Conservation (phyloP, 106 monocot genomes). For the Iris macrosiphon region DNA sequence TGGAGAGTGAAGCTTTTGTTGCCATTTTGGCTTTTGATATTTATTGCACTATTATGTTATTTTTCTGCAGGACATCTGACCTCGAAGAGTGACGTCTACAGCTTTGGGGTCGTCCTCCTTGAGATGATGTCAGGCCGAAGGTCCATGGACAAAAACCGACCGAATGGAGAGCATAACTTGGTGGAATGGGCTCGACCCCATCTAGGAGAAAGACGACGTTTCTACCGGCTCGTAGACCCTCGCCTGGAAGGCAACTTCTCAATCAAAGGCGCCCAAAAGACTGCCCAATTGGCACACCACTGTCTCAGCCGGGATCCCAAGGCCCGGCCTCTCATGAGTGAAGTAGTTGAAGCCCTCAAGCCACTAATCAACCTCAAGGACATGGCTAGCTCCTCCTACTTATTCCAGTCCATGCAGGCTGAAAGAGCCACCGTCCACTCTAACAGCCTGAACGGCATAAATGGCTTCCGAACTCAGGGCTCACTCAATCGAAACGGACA, state of each 20-base stretch:
- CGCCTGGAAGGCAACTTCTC: constrained; percentile 16
- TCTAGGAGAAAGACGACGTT: constrained; percentile 7
- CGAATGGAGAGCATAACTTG: constrained; percentile 9
- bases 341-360: constrained; percentile 9
- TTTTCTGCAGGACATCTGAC: constrained; percentile 66
- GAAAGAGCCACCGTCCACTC: neutral
- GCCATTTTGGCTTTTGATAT: too few relatives aligned
- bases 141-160: constrained; percentile 41
- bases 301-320: constrained; percentile 12
- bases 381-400: constrained; percentile 10
- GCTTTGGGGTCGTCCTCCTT: constrained; percentile 88
- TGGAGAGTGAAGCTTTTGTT: too few relatives aligned
- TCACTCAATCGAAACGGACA: constrained; percentile 6
- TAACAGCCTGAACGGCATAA: neutral
- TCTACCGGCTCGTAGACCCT: constrained; percentile 12
- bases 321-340: constrained; percentile 15
- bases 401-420: constrained; percentile 7
- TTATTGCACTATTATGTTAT: too few relatives aligned
- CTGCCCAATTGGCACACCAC: constrained; percentile 6
- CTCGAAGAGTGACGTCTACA: constrained; percentile 88
- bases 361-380: constrained; percentile 6
- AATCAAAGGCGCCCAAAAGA: constrained; percentile 12
- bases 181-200: constrained; percentile 15
- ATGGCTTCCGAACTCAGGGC: neutral
- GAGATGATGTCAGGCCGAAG: constrained; percentile 86